A percentile compares a stretch with the other conserved stretches of the same genome.
phyloP scores from a whole-genome alignment of 2,329 filamentous ascomycete genomes.

The Diplocarpon mali region DNA sequence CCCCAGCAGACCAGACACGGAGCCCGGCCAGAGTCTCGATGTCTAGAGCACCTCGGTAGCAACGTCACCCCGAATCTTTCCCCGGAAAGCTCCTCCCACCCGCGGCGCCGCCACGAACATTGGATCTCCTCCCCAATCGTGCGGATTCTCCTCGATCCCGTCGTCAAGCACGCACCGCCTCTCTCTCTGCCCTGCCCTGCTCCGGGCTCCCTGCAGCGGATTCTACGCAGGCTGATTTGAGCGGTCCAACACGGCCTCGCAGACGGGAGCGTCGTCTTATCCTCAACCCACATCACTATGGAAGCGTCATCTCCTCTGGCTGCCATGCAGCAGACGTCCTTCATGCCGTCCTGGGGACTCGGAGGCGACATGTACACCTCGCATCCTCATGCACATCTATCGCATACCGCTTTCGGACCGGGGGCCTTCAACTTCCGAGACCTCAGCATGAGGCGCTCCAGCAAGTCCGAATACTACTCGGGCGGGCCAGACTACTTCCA shows the following conservation, averaged over 20 bases:
- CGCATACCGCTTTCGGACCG: conserved; percentile 43
- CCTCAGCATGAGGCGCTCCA: conserved; percentile 59
- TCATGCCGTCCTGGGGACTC: conserved; percentile 46
- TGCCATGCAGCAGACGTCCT: conserved; percentile 73
- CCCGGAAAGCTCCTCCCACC: not conserved
- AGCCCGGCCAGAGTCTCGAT: conserved; percentile 15
- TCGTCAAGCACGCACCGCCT: not conserved
- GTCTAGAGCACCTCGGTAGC: conserved; percentile 17
- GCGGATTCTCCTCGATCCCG: not conserved
- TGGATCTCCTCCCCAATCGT: conserved; percentile 4
- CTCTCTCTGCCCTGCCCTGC: conserved; percentile 1
- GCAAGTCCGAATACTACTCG: conserved; percentile 67
- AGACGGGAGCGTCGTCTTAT: conserved; percentile 3
- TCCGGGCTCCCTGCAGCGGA: conserved; percentile 14
- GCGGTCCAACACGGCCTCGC: conserved; percentile 6
- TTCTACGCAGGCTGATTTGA: conserved; percentile 10
- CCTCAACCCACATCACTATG: conserved; percentile 43
- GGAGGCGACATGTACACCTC: conserved; percentile 42
- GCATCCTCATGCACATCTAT: conserved; percentile 36
- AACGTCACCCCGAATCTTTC: conserved; percentile 6
- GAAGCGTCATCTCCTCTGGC: conserved; percentile 90
- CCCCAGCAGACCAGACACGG: conserved; percentile 8
- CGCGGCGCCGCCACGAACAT: conserved; percentile 3
- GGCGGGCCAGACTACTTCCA: conserved; percentile 78
- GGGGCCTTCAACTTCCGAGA: conserved; percentile 68